Evolutionary conservation across 352 stramenopile genomes (phyloP), one percentile per base, ranked within the genome.

Genomic region (Phytophthora litchii): DNA sequence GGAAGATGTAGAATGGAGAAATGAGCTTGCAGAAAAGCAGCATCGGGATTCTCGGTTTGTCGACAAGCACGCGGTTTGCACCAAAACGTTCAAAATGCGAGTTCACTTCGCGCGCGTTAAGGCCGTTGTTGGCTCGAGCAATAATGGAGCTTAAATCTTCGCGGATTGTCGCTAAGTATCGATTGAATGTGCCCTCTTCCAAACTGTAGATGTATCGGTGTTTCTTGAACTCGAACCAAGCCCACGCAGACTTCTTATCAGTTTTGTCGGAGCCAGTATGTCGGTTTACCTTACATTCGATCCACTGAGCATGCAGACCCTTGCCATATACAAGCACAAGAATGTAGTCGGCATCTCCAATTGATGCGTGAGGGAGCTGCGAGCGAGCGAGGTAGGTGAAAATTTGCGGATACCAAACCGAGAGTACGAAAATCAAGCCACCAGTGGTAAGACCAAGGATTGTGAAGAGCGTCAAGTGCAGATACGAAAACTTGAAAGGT

Each of bases 221-320:
- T 51, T 86, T 85, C 69, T 89, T 89, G 62, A 83, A 91, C 55
- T 85, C 76, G 54, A 91, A 89, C 76, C 77, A 89, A 17, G 76
- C 42, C 64, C 70, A 78, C 27, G 41, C 12, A 10, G 59, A 13
- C 34, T 70, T 59, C 0, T 1, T 19, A 1, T 9, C 4, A 21
- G 32, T 8, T 1, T 52, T 54, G 13, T 27, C 23, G 23, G 23
- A 27, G 23, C 27, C 11, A 42, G 7, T n/a, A 14, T 31, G 38
- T 6, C 32, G 25, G n/a, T 76, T 54, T 13, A 80, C 65, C 0
- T 19, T 32, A 14, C 69, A 57, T 27, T 89, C 77, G 29, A 89
- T 51, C 59, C 66, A 83, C 19, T 64, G 70, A 25, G 76, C 72
- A 4, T 64, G 54, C 6, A 80, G 37, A 8, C 70, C 76, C 32